Conservation (phyloP, 345 rosid species). For the Triadica sebifera region DNA sequence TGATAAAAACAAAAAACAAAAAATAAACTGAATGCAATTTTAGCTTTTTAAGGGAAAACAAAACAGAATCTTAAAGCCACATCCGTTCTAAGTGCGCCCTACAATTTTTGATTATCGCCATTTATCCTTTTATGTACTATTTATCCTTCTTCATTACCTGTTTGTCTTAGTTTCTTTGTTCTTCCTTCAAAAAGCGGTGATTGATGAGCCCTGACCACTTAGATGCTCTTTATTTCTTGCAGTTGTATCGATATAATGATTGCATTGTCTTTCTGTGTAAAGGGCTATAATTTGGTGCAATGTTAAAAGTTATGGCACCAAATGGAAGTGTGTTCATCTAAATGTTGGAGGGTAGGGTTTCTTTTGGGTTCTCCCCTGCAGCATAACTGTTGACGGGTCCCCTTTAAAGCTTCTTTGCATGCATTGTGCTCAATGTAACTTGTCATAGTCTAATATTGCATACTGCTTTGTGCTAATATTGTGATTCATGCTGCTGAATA, state of each 20-base stretch:
- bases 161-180: neutral
- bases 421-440: neutral
- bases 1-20: no score
- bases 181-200: neutral
- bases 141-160: neutral
- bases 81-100: no score
- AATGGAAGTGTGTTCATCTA: neutral
- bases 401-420: neutral
- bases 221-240: neutral
- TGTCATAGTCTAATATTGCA: conserved; percentile 1
- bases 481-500: neutral
- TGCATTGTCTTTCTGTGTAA: neutral
- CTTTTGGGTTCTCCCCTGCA: neutral
- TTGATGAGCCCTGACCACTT: neutral
- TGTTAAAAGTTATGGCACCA: neutral
- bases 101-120: neutral
- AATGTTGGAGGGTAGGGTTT: neutral
- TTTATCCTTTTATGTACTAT: neutral
- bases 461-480: neutral
- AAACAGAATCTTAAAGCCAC: no score
- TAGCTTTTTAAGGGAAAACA: no score
- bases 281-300: neutral
- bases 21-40: no score
- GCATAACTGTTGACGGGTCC: neutral
- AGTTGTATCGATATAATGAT: neutral